Evolutionary conservation across 305 asterid genomes (phyloP), one percentile per base, ranked within the genome.

Genomic region (Stenogyne calaminthoides): DNA sequence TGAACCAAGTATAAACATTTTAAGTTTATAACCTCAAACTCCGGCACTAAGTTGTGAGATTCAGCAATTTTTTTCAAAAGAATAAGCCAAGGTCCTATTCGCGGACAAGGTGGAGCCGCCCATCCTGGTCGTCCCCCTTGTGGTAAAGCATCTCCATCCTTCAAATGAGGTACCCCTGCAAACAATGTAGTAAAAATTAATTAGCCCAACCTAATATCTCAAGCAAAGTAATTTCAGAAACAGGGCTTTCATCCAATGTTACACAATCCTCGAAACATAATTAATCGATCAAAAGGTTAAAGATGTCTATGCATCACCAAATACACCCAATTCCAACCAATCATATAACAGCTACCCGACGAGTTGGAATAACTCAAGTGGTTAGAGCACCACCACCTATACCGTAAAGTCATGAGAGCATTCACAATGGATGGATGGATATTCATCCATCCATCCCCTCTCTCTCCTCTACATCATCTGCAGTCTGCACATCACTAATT

Each of bases 91-190:
- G 90, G 88, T 4, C 96, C 97, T 36, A 93, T 93, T 55, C 97
- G 86, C 3, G 98, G 96, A 85, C 86, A 85, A 14, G 98, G 98
- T 9, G 96, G 97, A 0, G 94, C 98, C 0, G 96, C 98, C 98
- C 98, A 93, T 71, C 96, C 94, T 0, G 97, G 89, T 75, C 47
- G 84, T 64, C 98, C 98, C 27, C 98, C 98, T 70, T 88, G 91
- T 15, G 97, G 96, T 52, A 84, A 81, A 69, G 76, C 90, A 77
- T 93, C 97, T 37, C 96, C 98, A 36, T 89, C 96, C 78, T 78
- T 87, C 75, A 91, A 78, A 86, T 93, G 98, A 0, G 98, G 98
- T 34, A 93, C 88, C 70, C 98, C 98, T 93, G 69, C 27, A 76
- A 73, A 74, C 58, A 76, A 71, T 77, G 46, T 6, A 59, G 58